A percentile compares a stretch with the other conserved stretches of the same genome.
Evolutionary conservation across 148 eudicot genomes (phyloP).

Genomic region (Vaccinium myrtillus): DNA sequence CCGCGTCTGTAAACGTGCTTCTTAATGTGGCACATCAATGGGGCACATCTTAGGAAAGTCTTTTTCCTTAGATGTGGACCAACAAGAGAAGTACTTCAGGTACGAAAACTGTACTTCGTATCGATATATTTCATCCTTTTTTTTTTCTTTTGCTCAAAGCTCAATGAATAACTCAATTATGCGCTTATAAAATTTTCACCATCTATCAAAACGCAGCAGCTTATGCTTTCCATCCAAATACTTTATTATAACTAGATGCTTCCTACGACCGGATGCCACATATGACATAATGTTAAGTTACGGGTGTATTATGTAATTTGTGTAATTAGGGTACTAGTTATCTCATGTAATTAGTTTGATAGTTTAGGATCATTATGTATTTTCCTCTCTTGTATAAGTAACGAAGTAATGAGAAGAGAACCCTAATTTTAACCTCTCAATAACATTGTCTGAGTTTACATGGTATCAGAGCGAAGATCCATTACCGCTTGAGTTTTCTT

Average conservation of each 20-base stretch:
- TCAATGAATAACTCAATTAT: neutral
- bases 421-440: too few relatives aligned
- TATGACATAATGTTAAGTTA: too few relatives aligned
- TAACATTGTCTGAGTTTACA: too few relatives aligned
- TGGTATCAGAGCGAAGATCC: too few relatives aligned
- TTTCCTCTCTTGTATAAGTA: too few relatives aligned
- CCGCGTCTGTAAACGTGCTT: neutral
- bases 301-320: too few relatives aligned
- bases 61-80: neutral
- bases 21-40: neutral
- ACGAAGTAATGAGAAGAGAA: too few relatives aligned
- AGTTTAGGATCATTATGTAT: too few relatives aligned
- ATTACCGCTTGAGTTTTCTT: too few relatives aligned
- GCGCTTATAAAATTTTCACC: neutral
- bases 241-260: neutral
- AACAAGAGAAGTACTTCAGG: neutral
- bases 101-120: neutral
- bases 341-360: too few relatives aligned
- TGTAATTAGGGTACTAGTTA: too few relatives aligned
- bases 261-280: neutral
- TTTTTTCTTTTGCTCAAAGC: neutral
- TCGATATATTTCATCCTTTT: neutral
- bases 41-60: neutral
- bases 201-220: neutral
- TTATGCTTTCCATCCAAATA: neutral